Percentiles rank a stretch among this genome's conserved stretches.
phyloP scores from a whole-genome alignment of 345 rosid genomes.

The Nephelium lappaceum region DNA sequence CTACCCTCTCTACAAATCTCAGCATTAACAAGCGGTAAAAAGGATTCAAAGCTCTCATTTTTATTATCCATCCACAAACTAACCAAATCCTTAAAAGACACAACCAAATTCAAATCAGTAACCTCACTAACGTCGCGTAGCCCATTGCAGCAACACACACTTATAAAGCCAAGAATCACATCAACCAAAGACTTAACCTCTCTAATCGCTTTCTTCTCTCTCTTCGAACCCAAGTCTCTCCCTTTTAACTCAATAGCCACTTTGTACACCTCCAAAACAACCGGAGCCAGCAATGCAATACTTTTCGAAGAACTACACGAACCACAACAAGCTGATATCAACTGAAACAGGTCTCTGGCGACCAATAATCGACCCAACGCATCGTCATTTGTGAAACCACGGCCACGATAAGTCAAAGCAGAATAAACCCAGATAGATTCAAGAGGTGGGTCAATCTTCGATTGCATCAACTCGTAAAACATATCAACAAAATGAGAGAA shows the following conservation, averaged over 20 bases:
- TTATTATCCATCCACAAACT: conserved; percentile 38
- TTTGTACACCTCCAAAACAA: conserved; percentile 38
- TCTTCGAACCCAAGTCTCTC: conserved; percentile 34
- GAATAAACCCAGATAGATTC: conserved; percentile 61
- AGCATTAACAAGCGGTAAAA: conserved; percentile 44
- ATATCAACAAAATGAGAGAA: conserved; percentile 31
- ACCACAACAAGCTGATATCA: conserved; percentile 46
- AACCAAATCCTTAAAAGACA: conserved; percentile 38
- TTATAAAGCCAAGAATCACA: conserved; percentile 45
- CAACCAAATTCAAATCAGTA: conserved; percentile 23
- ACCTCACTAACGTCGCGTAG: conserved; percentile 10
- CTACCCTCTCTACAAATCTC: conserved; percentile 29
- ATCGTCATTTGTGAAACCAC: conserved; percentile 24
- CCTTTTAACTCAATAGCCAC: conserved; percentile 34
- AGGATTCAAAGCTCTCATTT: conserved; percentile 27
- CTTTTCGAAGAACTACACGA: conserved; percentile 39
- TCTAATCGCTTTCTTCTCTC: conserved; percentile 36
- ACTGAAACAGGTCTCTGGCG: conserved; percentile 42
- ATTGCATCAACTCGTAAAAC: conserved; percentile 48
- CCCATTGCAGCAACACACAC: conserved; percentile 37
- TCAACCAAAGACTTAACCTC: conserved; percentile 45
- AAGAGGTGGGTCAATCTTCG: conserved; percentile 53
- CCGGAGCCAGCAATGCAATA: conserved; percentile 56
- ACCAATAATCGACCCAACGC: conserved; percentile 29
- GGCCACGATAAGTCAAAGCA: conserved; percentile 40